Evolutionary conservation across 495 filamentous ascomycete species (phyloP).

Genomic region (Penicillium nucicola): DNA sequence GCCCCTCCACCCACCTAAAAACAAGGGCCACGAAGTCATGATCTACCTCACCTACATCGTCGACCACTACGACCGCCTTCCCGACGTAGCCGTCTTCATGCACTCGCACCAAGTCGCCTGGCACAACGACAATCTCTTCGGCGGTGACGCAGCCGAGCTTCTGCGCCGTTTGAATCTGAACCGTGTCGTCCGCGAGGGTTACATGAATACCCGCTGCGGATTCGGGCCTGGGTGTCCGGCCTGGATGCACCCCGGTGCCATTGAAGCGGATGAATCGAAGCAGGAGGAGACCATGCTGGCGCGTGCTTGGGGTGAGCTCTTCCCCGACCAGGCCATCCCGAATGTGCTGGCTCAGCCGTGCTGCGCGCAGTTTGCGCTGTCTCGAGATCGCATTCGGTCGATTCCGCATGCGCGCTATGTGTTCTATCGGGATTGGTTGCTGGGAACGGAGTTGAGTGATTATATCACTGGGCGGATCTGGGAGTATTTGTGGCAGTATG

Average conservation of each 20-base stretch:
- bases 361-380: constrained; percentile 69
- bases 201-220: constrained; percentile 63
- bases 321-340: constrained; percentile 52
- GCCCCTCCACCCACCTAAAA: constrained; percentile 60
- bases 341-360: constrained; percentile 53
- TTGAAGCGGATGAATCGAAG: constrained; percentile 49
- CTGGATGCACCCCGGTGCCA: constrained; percentile 60
- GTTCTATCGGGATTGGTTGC: constrained; percentile 65
- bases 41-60: constrained; percentile 71
- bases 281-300: constrained; percentile 60
- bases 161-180: constrained; percentile 50
- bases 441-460: constrained; percentile 59
- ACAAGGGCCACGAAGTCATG: constrained; percentile 78
- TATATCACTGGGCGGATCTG: constrained; percentile 68
- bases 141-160: constrained; percentile 49
- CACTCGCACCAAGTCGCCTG: constrained; percentile 65
- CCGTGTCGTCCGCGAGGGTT: constrained; percentile 55
- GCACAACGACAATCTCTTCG: constrained; percentile 59
- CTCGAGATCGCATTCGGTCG: constrained; percentile 51
- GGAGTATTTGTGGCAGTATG: constrained; percentile 73
- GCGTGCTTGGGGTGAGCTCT: constrained; percentile 52
- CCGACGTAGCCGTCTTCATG: constrained; percentile 68
- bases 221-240: constrained; percentile 61
- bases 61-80: constrained; percentile 66
- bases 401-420: constrained; percentile 59